Evolutionary conservation across 2,329 filamentous ascomycete genomes (phyloP).

Genomic region (Colletotrichum salicis): DNA sequence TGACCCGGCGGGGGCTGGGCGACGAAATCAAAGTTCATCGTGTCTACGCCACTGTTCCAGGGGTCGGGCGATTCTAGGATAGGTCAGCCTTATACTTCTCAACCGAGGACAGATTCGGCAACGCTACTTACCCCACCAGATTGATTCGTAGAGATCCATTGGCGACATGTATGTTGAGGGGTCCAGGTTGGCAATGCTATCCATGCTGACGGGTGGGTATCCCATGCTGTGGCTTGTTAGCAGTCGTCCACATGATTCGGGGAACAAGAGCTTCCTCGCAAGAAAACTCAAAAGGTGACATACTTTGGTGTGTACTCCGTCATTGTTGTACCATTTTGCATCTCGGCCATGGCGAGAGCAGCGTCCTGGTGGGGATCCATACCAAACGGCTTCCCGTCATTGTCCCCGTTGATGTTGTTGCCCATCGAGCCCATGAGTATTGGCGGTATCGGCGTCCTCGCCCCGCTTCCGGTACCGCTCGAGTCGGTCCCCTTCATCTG

Average conservation of each 20-base stretch:
- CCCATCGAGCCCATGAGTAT: slow-evolving; percentile 40
- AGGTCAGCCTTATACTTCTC: slow-evolving; percentile 11
- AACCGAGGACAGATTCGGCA: slow-evolving; percentile 29
- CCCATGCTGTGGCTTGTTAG: slow-evolving; percentile 44
- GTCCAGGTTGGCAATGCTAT: slow-evolving; percentile 61
- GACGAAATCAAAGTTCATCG: slow-evolving; percentile 70
- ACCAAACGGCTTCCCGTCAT: slow-evolving; percentile 35
- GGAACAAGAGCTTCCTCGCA: not conserved
- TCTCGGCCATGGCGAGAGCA: slow-evolving; percentile 72
- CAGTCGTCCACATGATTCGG: not conserved
- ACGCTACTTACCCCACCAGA: slow-evolving; percentile 69
- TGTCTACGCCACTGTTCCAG: slow-evolving; percentile 66
- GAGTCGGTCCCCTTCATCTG: slow-evolving; percentile 61
- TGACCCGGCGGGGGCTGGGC: slow-evolving; percentile 69
- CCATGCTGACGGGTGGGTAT: slow-evolving; percentile 51
- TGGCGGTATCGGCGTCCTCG: slow-evolving; percentile 51
- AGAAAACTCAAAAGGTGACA: not conserved
- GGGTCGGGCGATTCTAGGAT: slow-evolving; percentile 67
- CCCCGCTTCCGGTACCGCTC: slow-evolving; percentile 56
- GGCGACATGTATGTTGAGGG: slow-evolving; percentile 71
- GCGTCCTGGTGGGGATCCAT: slow-evolving; percentile 69
- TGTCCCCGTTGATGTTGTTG: slow-evolving; percentile 19
- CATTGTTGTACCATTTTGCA: slow-evolving; percentile 67
- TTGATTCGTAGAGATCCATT: slow-evolving; percentile 75
- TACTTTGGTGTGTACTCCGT: slow-evolving; percentile 35